Evolutionary conservation across 2,329 filamentous ascomycete species (phyloP), one percentile per base, ranked within the genome.

Genomic region (Aspergillus viridinutans): DNA sequence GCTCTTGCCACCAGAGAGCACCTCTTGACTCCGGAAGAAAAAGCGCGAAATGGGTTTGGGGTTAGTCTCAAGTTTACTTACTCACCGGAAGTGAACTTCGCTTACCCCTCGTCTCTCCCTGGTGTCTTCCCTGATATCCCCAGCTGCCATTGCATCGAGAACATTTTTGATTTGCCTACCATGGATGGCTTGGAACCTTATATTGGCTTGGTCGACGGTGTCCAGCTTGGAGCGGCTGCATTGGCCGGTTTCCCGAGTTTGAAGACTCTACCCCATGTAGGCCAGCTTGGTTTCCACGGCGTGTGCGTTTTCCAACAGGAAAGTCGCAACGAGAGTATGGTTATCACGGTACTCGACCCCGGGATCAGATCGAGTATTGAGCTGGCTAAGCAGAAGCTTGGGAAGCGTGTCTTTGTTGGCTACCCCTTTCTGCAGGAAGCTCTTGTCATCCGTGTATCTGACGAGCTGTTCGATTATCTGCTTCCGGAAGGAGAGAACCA

Each of bases 381-480:
- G 63, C 78, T 84, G 54, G 92, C 92, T 55, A 90, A 91, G 71
- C 76, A 80, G 51, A 93, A 91, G 69, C 82, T 99, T 48, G 93
- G 92, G 48, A 84, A 93, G 73, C 86, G 87, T 58, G 92, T 96
- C 58, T 91, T 91, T 70, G 90, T 97, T 59, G 92, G 93, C 40
- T 99, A 96, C 69, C 94, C 94, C 1, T 99, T 97, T 77, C 77
- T 99, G 61, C 90, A 96, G 66, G 95, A 99, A 76, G 94, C 90
- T 53, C 93, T 93, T 76, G 87, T 99, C 29, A 82, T 90, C 52
- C 88, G 87, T 55, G 90, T 97, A 1, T 93, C 92, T 1, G 94
- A 99, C 70, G 93, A 97, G 72, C 80, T 97, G 28, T 97, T 97
- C 71, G 89, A 90, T 66, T 99, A 97, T 69, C 81, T 86, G 20